phyloP scores from a whole-genome alignment of 345 rosid genomes.

The Raphanus sativus region DNA sequence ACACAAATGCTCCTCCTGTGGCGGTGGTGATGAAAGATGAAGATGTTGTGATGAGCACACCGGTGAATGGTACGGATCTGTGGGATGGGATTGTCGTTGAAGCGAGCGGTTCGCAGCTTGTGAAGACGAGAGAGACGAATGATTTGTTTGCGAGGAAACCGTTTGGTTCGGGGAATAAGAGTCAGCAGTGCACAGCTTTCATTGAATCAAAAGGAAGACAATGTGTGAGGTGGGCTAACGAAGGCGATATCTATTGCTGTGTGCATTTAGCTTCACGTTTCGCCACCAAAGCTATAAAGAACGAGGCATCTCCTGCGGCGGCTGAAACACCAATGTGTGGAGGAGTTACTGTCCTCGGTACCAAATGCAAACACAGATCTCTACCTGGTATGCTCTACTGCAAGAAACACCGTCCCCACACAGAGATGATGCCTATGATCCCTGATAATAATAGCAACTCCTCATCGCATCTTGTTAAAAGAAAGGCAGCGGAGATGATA shows the following conservation, averaged over 20 bases:
- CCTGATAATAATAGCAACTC: slow-evolving; percentile 19
- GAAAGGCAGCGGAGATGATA: slow-evolving; percentile 53
- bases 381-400: slow-evolving; percentile 77
- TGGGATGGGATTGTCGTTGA: slow-evolving; percentile 81
- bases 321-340: slow-evolving; percentile 73
- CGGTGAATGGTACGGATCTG: slow-evolving; percentile 51
- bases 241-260: slow-evolving; percentile 95
- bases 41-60: slow-evolving; percentile 36
- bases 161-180: slow-evolving; percentile 60
- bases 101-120: slow-evolving; percentile 48
- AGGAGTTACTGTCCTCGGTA: slow-evolving; percentile 96
- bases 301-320: slow-evolving; percentile 49
- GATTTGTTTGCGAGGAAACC: slow-evolving; percentile 43
- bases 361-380: slow-evolving; percentile 90
- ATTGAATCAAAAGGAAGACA: slow-evolving; percentile 94
- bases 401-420: slow-evolving; percentile 83
- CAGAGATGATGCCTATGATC: slow-evolving; percentile 36
- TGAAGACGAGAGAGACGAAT: slow-evolving; percentile 31
- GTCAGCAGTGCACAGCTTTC: slow-evolving; percentile 84
- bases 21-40: slow-evolving; percentile 39
- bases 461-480: slow-evolving; percentile 46
- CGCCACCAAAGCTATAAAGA: slow-evolving; percentile 54
- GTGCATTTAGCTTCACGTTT: slow-evolving; percentile 98
- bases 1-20: slow-evolving; percentile 30
- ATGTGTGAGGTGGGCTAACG: slow-evolving; percentile 98